phyloP scores from a whole-genome alignment of 768 basidiomycete genomes.

The Gloeophyllum trabeum region DNA sequence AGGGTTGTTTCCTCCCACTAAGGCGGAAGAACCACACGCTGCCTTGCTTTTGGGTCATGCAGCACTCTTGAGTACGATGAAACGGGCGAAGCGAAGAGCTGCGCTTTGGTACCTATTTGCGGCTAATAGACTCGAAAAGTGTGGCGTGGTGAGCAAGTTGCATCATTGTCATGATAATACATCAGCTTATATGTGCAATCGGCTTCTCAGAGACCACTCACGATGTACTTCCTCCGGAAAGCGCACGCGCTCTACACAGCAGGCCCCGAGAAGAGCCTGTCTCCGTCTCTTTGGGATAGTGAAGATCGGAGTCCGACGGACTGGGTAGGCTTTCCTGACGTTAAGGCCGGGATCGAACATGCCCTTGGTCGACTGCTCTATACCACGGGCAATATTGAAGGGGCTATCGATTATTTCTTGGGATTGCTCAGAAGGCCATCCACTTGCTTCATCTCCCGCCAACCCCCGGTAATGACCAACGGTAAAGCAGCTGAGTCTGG shows the following conservation, averaged over 20 bases:
- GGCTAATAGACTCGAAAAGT: slow-evolving; percentile 71
- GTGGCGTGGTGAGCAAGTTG: slow-evolving; percentile 58
- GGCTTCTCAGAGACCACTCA: slow-evolving; percentile 61
- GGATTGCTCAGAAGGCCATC: slow-evolving; percentile 47
- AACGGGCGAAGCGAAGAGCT: slow-evolving; percentile 46
- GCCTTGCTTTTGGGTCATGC: slow-evolving; percentile 77
- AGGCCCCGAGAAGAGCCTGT: slow-evolving; percentile 44
- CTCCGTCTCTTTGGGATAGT: slow-evolving; percentile 74
- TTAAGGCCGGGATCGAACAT: slow-evolving; percentile 68
- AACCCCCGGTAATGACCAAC: slow-evolving; percentile 10
- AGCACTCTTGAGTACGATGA: slow-evolving; percentile 54
- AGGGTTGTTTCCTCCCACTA: slow-evolving; percentile 8
- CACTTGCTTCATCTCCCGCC: slow-evolving; percentile 2
- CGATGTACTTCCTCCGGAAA: slow-evolving; percentile 68
- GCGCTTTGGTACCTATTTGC: slow-evolving; percentile 74
- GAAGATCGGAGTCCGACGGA: slow-evolving; percentile 36
- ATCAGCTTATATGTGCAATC: background rate
- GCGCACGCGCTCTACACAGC: slow-evolving; percentile 53
- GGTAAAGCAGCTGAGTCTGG: slow-evolving; percentile 15
- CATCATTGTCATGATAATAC: slow-evolving; percentile 1
- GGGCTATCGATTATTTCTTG: slow-evolving; percentile 72
- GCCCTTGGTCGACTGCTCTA: slow-evolving; percentile 80
- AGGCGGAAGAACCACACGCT: slow-evolving; percentile 77
- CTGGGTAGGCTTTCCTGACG: slow-evolving; percentile 42
- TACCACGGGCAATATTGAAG: slow-evolving; percentile 74